Evolutionary conservation across 75 land plant genomes (phyloP), one percentile per base, ranked within the genome.

Genomic region (Azolla pinnata): DNA sequence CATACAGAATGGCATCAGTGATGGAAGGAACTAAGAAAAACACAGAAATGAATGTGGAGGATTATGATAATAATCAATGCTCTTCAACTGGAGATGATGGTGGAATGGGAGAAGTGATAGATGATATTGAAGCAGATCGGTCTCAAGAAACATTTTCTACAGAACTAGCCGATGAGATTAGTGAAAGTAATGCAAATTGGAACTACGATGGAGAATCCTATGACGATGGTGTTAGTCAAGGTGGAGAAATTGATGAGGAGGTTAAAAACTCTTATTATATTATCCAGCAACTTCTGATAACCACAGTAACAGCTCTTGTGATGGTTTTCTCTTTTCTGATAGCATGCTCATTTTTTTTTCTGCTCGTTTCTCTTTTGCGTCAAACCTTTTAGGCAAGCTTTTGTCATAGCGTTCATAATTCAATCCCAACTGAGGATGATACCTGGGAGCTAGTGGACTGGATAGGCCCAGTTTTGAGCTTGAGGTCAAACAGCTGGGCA

Each of bases 401-500:
- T 33, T 19, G 67, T 28, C n/a, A n/a, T n/a, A n/a, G n/a, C n/a
- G 72, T 64, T 0, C 20, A 50, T 62, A 69, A 68, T 56, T 31
- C 46, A 20, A 73, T 71, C 54, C 71, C 64, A 17, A 67, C 57
- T 24, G 54, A 52, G 54, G 27, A 23, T 3, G 38, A 32, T 9
- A 38, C 63, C 40, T 83, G 81, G 5, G 61, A 74, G 5, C 63
- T 78, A 45, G 81, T 79, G 51, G 76, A 53, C 4, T 85, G 77
- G 76, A 35, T 86, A 54, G 79, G 66, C 51, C 54, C 75, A 25
- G 87, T 77, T 32, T 49, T 83, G 19, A 32, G 69, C 38, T 71
- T 76, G 9, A 83, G 77, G 48, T 55, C 75, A 49, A 92, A 92
- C 75, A 76, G 82, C 18, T 92, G 97, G 97, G 97, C 97, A 29